These are phyloP conservation scores for Boletus sensibilis DNA, from an alignment of 768 basidiomycete species.

Conservation along the genomic window DNA sequence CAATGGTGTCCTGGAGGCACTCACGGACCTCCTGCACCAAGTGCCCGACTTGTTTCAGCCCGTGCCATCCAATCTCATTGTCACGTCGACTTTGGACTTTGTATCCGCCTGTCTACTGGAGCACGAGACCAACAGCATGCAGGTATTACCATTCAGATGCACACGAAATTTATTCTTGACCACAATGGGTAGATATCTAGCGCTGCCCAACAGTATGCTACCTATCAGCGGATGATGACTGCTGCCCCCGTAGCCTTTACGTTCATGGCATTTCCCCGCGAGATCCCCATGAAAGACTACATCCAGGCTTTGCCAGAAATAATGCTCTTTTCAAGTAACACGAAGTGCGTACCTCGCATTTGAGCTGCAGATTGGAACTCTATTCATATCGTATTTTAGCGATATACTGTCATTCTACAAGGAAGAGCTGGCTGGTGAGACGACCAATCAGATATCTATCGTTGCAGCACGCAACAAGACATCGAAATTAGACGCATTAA, in stretches of 20 bases:
- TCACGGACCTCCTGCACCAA: conserved; percentile 29
- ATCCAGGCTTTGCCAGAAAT: conserved; percentile 37
- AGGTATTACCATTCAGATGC: conserved; percentile 10
- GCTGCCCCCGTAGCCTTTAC: conserved; percentile 33
- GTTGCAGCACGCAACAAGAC: conserved; percentile 21
- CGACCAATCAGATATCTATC: conserved; percentile 33
- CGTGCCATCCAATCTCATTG: conserved; percentile 32
- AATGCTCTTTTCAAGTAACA: conserved; percentile 25
- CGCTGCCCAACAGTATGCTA: conserved; percentile 18
- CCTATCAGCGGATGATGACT: conserved; percentile 20
- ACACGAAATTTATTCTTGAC: neutral
- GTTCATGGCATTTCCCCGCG: conserved; percentile 33
- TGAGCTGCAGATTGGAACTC: neutral
- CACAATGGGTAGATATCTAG: conserved; percentile 3
- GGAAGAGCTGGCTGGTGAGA: conserved; percentile 35
- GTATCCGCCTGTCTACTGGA: conserved; percentile 35
- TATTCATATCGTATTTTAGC: conserved; percentile 13
- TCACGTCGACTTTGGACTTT: conserved; percentile 34
- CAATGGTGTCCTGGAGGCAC: conserved; percentile 30
- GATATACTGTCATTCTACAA: conserved; percentile 39
- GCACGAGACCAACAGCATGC: conserved; percentile 23
- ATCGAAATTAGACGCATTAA: conserved; percentile 28
- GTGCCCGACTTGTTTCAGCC: conserved; percentile 25
- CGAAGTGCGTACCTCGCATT: conserved; percentile 31
- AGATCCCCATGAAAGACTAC: conserved; percentile 31